phyloP scores from a whole-genome alignment of 1,139 yeast genomes.

The Blastobotrys capitulatus region DNA sequence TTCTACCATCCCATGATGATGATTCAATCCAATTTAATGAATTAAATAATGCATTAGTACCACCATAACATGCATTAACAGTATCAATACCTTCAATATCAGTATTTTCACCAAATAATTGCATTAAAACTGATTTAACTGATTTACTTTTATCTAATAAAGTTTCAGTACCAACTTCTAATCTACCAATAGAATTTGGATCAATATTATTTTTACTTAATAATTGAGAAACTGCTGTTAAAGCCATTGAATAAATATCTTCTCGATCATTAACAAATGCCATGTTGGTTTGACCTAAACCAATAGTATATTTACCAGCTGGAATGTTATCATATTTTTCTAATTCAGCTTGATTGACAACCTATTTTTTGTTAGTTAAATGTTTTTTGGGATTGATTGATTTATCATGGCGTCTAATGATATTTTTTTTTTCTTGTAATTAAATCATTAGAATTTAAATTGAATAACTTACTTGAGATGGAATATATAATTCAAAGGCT shows the following conservation, averaged over 20 bases:
- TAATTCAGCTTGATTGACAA: conserved; percentile 79
- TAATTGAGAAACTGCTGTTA: conserved; percentile 76
- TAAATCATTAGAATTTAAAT: neutral
- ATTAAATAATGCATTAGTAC: conserved; percentile 92
- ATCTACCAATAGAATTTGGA: conserved; percentile 76
- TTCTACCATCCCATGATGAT: conserved; percentile 96
- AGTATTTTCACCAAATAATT: conserved; percentile 70
- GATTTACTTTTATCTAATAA: conserved; percentile 95
- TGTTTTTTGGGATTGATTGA: too few relatives aligned
- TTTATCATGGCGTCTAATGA: too few relatives aligned
- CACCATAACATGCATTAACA: conserved; percentile 97
- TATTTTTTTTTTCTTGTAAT: too few relatives aligned
- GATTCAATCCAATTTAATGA: conserved; percentile 96
- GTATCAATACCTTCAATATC: conserved; percentile 98
- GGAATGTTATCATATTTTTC: conserved; percentile 84
- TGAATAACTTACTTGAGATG: conserved; percentile 46
- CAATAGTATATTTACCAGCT: conserved; percentile 95
- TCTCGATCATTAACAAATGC: conserved; percentile 95
- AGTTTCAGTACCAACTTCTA: conserved; percentile 99
- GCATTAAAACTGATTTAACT: conserved; percentile 94
- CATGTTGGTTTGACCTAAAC: conserved; percentile 98
- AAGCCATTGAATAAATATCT: conserved; percentile 87
- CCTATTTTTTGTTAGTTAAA: neutral
- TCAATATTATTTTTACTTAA: conserved; percentile 79
- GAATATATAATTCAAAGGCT: conserved; percentile 89